Base-by-base conservation (phyloP, 768 basidiomycete genomes). In the Botryobasidium botryosum region DNA sequence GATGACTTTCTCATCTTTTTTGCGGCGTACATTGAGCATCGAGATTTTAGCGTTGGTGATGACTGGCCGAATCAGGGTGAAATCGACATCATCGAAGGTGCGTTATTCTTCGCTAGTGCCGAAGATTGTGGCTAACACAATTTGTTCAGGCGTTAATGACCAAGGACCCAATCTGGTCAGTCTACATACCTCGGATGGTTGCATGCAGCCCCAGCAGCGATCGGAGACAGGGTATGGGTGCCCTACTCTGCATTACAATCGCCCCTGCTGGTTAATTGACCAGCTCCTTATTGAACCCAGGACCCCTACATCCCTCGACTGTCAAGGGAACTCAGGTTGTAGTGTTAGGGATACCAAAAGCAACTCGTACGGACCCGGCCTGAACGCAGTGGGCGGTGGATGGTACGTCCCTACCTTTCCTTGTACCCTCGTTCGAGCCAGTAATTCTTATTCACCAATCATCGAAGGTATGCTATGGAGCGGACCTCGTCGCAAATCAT, bases 1-100 rank as follows among this genome's bases (percentile, higher is more conserved):
- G 8, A 39, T 39, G 37, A 39, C 23, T 8, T 8, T 39, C 8
- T 8, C 12, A 13, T 8, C 37, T 13, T 39, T 10, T 24, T 10
- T 39, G 12, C 20, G 37, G 20, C 20, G 8, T 39, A 10, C 8
- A 21, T 8, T 39, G 8, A 39, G 12, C 10, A 13, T 39, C 10
- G 10, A 8, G 37, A 12, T 33, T 8, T 8, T 8, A 8, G 8
- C 10, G 20, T 42, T 27, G 40, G 40, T 8, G 7, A 12, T 13
- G 40, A 31, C 29, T 20, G 37, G 10, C 10, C 8, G 8, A 18
- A 39, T n/a, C n/a, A n/a, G n/a, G 41, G 41, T 8, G 46, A 47
- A 37, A 37, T 48, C 45, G 44, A 47, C 23, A 47, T 38, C 8
- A 17, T 47, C 43, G 26, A 47, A 39, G 23, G 43, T 17, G 39